Percentiles rank a stretch among this genome's conserved stretches.
Conservation (phyloP, 768 basidiomycete genomes). For the Phylloporus sp. region DNA sequence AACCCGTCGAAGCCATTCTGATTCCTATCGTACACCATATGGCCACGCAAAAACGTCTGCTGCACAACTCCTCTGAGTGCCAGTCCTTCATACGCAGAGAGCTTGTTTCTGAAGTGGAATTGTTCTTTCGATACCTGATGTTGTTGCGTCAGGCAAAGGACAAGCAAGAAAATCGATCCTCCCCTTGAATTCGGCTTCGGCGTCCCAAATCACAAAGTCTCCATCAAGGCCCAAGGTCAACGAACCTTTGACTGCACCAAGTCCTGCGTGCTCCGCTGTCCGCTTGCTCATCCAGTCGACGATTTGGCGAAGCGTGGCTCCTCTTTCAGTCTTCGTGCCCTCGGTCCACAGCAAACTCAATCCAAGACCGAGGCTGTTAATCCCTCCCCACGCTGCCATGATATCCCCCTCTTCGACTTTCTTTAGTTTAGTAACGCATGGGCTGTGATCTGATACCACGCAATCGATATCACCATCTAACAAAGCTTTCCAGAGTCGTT, state of each 20-base stretch:
- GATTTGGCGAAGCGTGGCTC: constrained; percentile 54
- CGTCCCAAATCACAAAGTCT: constrained; percentile 84
- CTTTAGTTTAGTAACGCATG: constrained; percentile 82
- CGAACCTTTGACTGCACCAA: constrained; percentile 65
- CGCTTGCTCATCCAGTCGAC: constrained; percentile 69
- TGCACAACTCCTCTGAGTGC: constrained; percentile 65
- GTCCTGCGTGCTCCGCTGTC: constrained; percentile 76
- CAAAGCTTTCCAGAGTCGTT: constrained; percentile 76
- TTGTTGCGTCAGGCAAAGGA: constrained; percentile 4
- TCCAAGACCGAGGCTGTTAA: constrained; percentile 87
- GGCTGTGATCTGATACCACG: constrained; percentile 95
- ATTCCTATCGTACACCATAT: constrained; percentile 51
- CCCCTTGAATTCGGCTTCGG: constrained; percentile 43
- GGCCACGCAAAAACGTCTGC: constrained; percentile 76
- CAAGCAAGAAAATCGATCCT: constrained; percentile 2
- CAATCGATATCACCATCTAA: constrained; percentile 81
- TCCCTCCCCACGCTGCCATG: constrained; percentile 93
- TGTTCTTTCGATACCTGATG: constrained; percentile 64
- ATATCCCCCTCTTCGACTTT: constrained; percentile 70
- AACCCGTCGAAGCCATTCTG: constrained; percentile 34
- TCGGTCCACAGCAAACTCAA: constrained; percentile 89
- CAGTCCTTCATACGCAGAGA: constrained; percentile 84
- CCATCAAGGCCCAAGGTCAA: constrained; percentile 74
- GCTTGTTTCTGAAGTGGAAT: constrained; percentile 89
- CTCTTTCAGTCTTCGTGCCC: constrained; percentile 45